Evolutionary conservation across 257 asterid species (phyloP).

Genomic region (Voacanga thouarsii): DNA sequence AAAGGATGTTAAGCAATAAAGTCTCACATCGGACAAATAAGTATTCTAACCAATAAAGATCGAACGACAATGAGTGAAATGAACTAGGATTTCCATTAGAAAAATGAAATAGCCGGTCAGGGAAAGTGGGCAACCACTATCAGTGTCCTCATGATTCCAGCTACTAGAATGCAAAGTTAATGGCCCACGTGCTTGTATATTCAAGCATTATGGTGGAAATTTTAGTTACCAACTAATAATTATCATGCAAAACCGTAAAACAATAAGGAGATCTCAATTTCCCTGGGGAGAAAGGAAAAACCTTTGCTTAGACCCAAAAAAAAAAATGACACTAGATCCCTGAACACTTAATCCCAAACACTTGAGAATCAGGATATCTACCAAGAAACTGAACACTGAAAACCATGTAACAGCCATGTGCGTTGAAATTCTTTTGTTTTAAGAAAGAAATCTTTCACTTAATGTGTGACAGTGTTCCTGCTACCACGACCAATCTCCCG

Average conservation of each 20-base stretch:
- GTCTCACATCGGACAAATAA: not conserved
- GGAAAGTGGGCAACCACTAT: not conserved
- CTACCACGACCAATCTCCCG: not conserved
- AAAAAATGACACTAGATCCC: no score
- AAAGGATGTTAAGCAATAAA: not conserved
- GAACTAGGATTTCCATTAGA: not conserved
- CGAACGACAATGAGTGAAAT: not conserved
- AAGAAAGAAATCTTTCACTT: not conserved
- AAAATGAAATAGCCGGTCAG: not conserved
- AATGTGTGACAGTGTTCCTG: no score
- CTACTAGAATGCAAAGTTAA: no score
- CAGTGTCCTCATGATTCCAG: not conserved
- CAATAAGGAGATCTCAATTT: no score
- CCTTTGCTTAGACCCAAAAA: no score
- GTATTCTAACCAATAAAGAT: not conserved
- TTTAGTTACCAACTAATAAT: not conserved
- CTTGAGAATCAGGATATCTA: not conserved
- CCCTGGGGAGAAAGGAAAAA: no score
- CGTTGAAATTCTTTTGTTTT: not conserved
- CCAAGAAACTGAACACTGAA: not conserved
- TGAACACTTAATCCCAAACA: no score
- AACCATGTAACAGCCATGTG: not conserved
- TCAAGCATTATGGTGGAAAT: not conserved
- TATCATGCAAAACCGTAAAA: not conserved
- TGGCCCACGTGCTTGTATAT: not conserved